Base-by-base conservation (phyloP, 2,329 filamentous ascomycete genomes). In the Fusarium sp. region DNA sequence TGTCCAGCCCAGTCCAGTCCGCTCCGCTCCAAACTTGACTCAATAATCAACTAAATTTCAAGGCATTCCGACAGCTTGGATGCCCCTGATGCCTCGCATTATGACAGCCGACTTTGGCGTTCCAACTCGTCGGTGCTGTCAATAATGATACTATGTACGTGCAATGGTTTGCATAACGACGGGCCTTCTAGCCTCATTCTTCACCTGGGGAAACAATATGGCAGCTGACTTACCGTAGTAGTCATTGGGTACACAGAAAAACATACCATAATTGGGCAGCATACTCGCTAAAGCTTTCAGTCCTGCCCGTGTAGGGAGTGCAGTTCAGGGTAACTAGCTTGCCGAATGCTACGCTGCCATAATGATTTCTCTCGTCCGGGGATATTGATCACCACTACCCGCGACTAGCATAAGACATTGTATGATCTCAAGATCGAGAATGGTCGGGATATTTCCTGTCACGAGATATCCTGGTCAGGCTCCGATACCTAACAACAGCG, bases 11-110 rank as follows among this genome's bases (percentile, higher is more conserved):
- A 28, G 20, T 58, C 52, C 26, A 58, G 42, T 31, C 28, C 28
- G 28, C 28, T 31, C 28, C 10, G 28, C 28, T 31, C 28, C 28
- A 31, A 13, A 4, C 10, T 11, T 31, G 28, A 31, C 28, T 31
- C 28, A 10, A 31, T 10, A 31, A 31, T 31, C 5, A 13, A 31
- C 28, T 51, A 31, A 40, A 36, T 28, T 42, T 36, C 15, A 24
- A 50, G 40, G 28, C 58, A 59, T 69, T 70, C 61, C 66, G 61
- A 53, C 61, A 58, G 38, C 36, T 26, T 58, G 49, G 56, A 56
- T 49, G 40, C 42, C 49, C 56, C 46, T 54, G 43, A 42, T 55
- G 36, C 43, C 33, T 51, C 39, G 51, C 55, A 44, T 39, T 42
- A 14, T 54, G 39, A 53, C 45, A 57, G 40, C 22, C 28, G 14